Conservation (phyloP, 768 basidiomycete genomes). For the Ramaria rubella region DNA sequence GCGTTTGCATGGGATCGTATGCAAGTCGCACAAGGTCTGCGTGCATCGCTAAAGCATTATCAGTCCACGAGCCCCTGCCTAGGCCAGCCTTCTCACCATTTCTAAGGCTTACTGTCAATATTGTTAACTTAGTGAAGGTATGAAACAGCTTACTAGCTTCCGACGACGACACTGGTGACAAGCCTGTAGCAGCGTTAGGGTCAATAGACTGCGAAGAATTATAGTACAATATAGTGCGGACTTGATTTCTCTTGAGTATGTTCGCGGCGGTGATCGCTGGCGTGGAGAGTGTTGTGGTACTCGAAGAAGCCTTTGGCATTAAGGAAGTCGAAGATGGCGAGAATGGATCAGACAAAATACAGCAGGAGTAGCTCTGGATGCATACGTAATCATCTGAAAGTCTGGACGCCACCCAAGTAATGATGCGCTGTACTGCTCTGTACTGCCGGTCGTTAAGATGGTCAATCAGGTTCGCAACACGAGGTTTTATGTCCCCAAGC, state of each 20-base stretch:
- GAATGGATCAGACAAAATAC: not conserved
- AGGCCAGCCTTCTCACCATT: slow-evolving; percentile 43
- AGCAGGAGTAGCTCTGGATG: not conserved
- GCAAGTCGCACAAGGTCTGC: slow-evolving; percentile 72
- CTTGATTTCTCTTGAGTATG: slow-evolving; percentile 7
- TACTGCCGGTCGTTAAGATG: no score
- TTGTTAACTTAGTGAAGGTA: slow-evolving; percentile 1
- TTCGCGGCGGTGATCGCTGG: not conserved
- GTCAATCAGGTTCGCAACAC: no score
- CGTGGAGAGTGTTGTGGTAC: not conserved
- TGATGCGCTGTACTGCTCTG: no score
- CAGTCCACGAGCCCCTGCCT: slow-evolving; percentile 2
- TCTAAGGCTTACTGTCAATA: slow-evolving; percentile 30
- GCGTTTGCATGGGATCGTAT: slow-evolving; percentile 69
- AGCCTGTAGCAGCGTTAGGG: slow-evolving; percentile 21
- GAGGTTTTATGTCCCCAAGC: no score
- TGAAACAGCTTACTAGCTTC: slow-evolving; percentile 50
- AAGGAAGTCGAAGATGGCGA: not conserved
- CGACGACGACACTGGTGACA: slow-evolving; percentile 60
- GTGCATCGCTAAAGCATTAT: slow-evolving; percentile 50
- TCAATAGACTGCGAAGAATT: no score
- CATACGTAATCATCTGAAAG: no score
- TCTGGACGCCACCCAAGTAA: no score
- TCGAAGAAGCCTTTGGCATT: slow-evolving; percentile 4
- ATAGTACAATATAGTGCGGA: not conserved